Evolutionary conservation across 371 early-diverging fungal species (phyloP).

Genomic region (Thermomucor indicae-seudaticae): DNA sequence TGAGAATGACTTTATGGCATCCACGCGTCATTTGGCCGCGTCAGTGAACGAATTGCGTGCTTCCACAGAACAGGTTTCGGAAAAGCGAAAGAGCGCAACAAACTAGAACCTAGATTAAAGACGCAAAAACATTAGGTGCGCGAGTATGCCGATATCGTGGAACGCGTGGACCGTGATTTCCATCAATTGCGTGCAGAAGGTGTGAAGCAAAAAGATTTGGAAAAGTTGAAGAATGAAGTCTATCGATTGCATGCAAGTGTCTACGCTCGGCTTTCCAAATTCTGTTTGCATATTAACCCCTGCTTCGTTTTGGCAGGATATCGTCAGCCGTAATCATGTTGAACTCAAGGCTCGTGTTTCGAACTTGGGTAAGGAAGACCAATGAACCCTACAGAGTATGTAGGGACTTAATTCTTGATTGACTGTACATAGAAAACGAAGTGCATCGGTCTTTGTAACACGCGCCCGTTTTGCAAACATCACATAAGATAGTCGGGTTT

Average conservation of each 20-base stretch:
- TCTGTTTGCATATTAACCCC: no score
- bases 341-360: no score
- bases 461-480: no score
- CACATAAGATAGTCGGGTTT: no score
- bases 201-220: constrained; percentile 8
- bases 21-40: constrained; percentile 16
- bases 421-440: no score
- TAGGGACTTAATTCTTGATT: no score
- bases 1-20: constrained; percentile 12
- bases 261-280: no score
- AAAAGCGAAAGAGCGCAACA: background rate
- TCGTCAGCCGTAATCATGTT: no score
- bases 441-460: no score
- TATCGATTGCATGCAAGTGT: constrained; percentile 15
- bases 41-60: constrained; percentile 13
- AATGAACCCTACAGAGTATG: no score
- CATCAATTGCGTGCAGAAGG: constrained; percentile 1
- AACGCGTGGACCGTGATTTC: constrained; percentile 13
- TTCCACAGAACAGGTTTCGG: constrained; percentile 11
- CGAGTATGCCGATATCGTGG: constrained; percentile 13
- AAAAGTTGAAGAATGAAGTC: constrained; percentile 8
- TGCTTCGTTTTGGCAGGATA: no score
- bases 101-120: background rate
- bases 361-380: no score
- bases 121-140: constrained; percentile 2